Evolutionary conservation across 2,329 filamentous ascomycete species (phyloP), one percentile per base, ranked within the genome.

Genomic region (Fusarium solani-melongenae): DNA sequence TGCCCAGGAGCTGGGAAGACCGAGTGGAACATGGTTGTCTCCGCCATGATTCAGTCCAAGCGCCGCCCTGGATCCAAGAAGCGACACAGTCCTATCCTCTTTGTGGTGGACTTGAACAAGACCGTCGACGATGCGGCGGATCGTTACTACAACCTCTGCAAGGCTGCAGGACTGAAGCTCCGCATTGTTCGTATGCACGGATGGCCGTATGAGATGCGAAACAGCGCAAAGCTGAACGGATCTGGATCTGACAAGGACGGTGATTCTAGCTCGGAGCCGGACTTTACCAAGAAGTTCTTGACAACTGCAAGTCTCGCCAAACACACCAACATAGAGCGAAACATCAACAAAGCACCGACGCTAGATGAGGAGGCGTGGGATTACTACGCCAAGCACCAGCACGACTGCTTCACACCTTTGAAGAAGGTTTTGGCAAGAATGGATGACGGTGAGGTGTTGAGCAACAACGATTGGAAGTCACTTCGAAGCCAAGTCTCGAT

Each of bases 1-100:
- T 86, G 86, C 6, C 85, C 86, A 5, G 85, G 86, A 0, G 82
- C 85, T 0, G 86, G 86, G 0, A 87, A 87, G 58, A 87, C 86
- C 0, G 83, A 86, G 38, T 86, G 84, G 83, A 86, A 83, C 36
- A 81, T 86, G 72, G 75, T 84, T 1, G 73, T 86, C 3, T 79
- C 84, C 2, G 83, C 82, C 0, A 75, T 86, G 20, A 82, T 83
- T 10, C 81, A 82, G 44, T 78, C 78, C 15, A 82, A 79, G 49
- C 74, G 63, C 22, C 76, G 72, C 11, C 76, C 75, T 29, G 72
- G 64, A 5, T 62, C 66, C 3, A 76, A 69, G n/a, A 70, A 72
- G 15, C 64, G 67, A 15, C 72, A 69, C 10, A 79, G 64, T 7
- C 85, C 81, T 8, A 81, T 87, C 12, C 76, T 87, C 0, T 87